These are phyloP conservation scores for Syzygium syzygioides DNA, from an alignment of 441 rosid genomes.

Conservation along the genomic window DNA sequence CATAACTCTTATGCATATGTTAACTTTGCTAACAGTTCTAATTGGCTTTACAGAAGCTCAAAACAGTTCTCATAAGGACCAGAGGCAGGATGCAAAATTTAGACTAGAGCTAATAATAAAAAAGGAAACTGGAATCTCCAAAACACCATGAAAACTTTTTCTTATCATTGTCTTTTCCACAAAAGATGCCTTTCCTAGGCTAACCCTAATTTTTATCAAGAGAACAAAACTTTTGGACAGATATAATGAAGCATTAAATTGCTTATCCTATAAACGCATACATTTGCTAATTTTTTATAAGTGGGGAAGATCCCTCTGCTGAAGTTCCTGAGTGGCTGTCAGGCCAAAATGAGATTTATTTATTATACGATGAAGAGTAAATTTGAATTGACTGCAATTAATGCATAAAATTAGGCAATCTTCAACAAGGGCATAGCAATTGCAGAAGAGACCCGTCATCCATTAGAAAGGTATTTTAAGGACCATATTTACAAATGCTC, in stretches of 20 bases:
- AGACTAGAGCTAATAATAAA: neutral
- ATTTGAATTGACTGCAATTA: neutral
- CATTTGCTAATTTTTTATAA: neutral
- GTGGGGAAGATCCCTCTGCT: neutral
- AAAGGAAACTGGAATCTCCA: neutral
- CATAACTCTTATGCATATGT: neutral
- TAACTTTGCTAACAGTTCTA: neutral
- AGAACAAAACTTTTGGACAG: neutral
- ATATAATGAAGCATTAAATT: neutral
- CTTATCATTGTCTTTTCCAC: neutral
- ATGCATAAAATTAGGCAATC: neutral
- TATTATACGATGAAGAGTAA: neutral
- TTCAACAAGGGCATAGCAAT: neutral
- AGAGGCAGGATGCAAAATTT: neutral
- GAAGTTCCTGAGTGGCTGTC: neutral
- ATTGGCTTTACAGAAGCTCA: neutral
- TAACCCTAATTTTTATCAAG: neutral
- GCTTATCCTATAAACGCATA: neutral
- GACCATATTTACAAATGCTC: neutral
- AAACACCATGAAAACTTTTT: neutral
- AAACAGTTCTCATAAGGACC: neutral
- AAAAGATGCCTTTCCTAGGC: neutral
- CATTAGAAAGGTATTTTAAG: neutral
- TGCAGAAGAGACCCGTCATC: neutral
- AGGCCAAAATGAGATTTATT: neutral